Evolutionary conservation across 202 grass and related monocot genomes (phyloP), one percentile per base, ranked within the genome.

Genomic region (Setaria viridis): DNA sequence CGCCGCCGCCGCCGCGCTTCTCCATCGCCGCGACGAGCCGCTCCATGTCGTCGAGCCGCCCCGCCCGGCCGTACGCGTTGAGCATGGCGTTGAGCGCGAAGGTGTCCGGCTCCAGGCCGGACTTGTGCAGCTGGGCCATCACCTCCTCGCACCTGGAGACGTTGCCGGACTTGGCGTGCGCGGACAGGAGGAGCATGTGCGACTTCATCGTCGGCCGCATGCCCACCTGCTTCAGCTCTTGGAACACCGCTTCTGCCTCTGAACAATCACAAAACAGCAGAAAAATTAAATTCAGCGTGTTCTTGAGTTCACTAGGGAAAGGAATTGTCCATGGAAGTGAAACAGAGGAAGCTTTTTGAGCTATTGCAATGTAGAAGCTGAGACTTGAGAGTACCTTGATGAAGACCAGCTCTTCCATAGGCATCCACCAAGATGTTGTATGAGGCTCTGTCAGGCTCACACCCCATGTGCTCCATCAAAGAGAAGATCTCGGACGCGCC

Each of bases 371-470:
- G 64, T 71, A 51, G 20, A 4, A 29, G 19, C 0, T 16, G 50
- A 55, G 15, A 6, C 43, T 45, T 60, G 80, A 19, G 17, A 10
- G 64, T 79, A 94, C 95, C 89, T 91, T 86, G 81, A 42, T 95
- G 88, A 84, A 92, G 91, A 39, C 93, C 95, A 55, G 95, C 93
- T 92, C 95, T 87, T 46, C 95, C 95, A 71, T 92, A 95, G 48
- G 93, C 95, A 65, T 98, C 95, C 17, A 98, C 88, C 88, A 98
- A 83, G 67, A 98, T 98, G 88, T 98, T 95, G 81, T 95, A 98
- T 0, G 95, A 98, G n/a, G 93, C 91, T 66, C 88, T 93, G 79
- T 98, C 91, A 87, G 91, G 95, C 11, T 98, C 95, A 68, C 93
- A 98, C 11, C 95, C 93, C 93, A 95, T 95, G 67, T 88, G 90